phyloP scores from a whole-genome alignment of 306 rosid genomes.

The Cucumis sativus region DNA sequence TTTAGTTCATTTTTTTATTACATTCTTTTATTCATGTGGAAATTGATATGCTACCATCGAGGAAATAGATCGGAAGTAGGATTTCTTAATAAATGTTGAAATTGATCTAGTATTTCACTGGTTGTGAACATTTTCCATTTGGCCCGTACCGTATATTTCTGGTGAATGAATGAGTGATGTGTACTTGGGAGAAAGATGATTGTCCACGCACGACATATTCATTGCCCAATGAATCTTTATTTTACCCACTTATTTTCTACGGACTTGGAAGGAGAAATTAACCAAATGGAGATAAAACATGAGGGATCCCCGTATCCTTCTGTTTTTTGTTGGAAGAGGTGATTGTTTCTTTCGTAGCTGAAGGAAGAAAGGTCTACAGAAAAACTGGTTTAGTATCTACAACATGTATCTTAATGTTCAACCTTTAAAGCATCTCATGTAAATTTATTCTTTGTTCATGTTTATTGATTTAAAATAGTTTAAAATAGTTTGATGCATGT shows the following conservation, averaged over 20 bases:
- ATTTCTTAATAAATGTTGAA: background rate
- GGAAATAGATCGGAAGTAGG: background rate
- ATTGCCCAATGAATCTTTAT: background rate
- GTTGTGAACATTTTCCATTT: background rate
- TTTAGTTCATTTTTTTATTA: background rate
- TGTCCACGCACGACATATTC: no score
- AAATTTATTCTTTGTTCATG: background rate
- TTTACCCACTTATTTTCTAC: background rate
- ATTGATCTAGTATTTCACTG: background rate
- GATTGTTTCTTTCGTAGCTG: background rate
- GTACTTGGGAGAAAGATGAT: background rate
- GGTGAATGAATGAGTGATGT: background rate
- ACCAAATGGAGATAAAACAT: background rate
- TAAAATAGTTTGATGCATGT: no score
- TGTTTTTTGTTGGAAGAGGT: background rate
- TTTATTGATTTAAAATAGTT: slow-evolving; percentile 1
- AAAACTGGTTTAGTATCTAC: background rate
- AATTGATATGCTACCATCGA: background rate
- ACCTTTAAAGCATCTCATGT: background rate
- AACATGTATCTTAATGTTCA: background rate
- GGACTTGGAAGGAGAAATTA: background rate
- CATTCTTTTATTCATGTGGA: background rate
- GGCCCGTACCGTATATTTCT: background rate
- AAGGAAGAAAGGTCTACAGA: background rate
- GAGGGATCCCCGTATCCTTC: background rate